Percentiles rank a stretch among this genome's conserved stretches.
These are phyloP conservation scores for Neurospora sublineolata DNA, from an alignment of 495 filamentous ascomycete genomes.

Conservation along the genomic window DNA sequence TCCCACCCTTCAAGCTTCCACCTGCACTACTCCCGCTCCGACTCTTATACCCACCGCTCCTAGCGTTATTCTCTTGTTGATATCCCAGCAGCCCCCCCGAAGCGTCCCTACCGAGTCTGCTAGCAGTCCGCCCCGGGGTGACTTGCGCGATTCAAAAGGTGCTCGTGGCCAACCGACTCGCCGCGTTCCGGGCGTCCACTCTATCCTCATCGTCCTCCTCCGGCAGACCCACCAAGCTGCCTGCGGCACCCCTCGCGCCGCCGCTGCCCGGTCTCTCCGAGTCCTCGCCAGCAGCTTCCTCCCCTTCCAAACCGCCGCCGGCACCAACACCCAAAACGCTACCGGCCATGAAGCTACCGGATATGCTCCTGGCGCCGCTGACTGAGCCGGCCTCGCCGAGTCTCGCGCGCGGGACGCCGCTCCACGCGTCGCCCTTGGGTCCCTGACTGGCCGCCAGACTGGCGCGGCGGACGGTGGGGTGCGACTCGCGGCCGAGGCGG, in stretches of 20 bases:
- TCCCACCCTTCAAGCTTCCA: background rate
- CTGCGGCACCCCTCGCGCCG: constrained; percentile 32
- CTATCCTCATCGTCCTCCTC: constrained; percentile 92
- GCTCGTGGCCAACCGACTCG: constrained; percentile 82
- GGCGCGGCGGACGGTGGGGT: constrained; percentile 60
- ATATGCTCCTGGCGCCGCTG: constrained; percentile 51
- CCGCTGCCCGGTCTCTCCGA: constrained; percentile 46
- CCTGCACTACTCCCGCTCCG: background rate
- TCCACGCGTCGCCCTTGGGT: constrained; percentile 94
- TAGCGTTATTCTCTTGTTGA: background rate
- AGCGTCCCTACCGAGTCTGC: background rate
- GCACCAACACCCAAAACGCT: constrained; percentile 30
- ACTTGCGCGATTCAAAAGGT: constrained; percentile 51
- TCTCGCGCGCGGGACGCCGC: constrained; percentile 62
- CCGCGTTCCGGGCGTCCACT: constrained; percentile 89
- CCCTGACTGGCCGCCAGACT: constrained; percentile 81
- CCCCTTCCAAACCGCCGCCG: constrained; percentile 33
- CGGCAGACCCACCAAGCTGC: constrained; percentile 44
- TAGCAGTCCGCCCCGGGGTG: background rate
- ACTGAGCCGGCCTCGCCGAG: constrained; percentile 56
- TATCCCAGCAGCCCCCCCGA: background rate
- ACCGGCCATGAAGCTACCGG: constrained; percentile 51
- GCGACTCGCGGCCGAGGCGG: constrained; percentile 75
- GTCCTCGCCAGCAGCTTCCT: constrained; percentile 18
- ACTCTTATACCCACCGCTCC: background rate